Percentiles rank a stretch among this genome's conserved stretches.
phyloP scores from a whole-genome alignment of 1,284 basidiomycete genomes.

The Peniophora sp. region DNA sequence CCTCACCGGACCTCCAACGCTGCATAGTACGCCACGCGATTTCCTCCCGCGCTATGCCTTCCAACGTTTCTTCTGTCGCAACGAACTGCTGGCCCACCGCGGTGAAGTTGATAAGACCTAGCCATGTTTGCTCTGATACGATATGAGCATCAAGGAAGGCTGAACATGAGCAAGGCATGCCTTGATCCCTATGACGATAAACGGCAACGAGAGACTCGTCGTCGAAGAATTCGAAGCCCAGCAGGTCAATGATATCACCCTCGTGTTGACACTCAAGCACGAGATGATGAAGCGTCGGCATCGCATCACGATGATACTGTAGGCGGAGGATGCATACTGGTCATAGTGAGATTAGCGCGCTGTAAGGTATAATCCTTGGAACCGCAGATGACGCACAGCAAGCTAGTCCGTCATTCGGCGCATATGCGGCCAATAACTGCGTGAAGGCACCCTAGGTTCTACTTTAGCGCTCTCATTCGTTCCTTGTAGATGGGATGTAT shows the following conservation, averaged over 20 bases:
- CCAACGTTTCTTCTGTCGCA: slow-evolving; percentile 36
- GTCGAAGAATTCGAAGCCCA: slow-evolving; percentile 72
- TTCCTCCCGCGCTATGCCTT: slow-evolving; percentile 46
- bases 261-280: slow-evolving; percentile 41
- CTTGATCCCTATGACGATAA: slow-evolving; percentile 26
- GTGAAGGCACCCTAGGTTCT: neutral
- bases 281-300: slow-evolving; percentile 30
- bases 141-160: neutral
- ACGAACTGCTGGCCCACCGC: no score
- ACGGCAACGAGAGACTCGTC: slow-evolving; percentile 58
- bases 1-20: slow-evolving; percentile 47
- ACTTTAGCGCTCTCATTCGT: neutral
- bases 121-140: neutral
- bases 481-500: neutral
- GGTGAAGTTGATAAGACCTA: slow-evolving; percentile 16
- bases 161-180: slow-evolving; percentile 20
- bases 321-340: slow-evolving; percentile 49
- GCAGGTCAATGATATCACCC: slow-evolving; percentile 31
- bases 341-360: slow-evolving; percentile 10
- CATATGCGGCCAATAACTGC: neutral
- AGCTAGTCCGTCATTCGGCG: slow-evolving; percentile 4
- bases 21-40: slow-evolving; percentile 49
- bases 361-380: slow-evolving; percentile 14
- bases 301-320: slow-evolving; percentile 32
- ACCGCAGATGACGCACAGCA: slow-evolving; percentile 11